phyloP scores from a whole-genome alignment of 2,329 filamentous ascomycete species.

The Aureobasidium sp. region DNA sequence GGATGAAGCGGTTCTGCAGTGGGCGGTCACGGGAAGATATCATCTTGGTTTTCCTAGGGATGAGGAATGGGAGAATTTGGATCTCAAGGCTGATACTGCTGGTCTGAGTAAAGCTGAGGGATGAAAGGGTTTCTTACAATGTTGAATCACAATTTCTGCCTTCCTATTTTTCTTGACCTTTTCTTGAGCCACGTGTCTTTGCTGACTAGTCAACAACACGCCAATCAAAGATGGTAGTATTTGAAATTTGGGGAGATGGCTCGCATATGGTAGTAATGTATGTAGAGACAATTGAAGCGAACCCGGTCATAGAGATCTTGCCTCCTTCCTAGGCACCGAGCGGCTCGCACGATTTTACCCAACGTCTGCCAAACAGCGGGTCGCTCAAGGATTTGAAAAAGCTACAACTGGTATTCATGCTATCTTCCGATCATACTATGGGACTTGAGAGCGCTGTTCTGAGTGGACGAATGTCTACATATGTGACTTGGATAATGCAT shows the following conservation, averaged over 20 bases:
- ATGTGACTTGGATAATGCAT: background rate
- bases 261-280: no score
- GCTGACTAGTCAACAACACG: background rate
- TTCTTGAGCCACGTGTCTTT: background rate
- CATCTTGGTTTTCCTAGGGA: constrained; percentile 38
- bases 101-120: constrained; percentile 15
- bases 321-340: no score
- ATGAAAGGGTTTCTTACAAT: background rate
- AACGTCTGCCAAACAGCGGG: background rate
- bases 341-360: no score
- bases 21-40: constrained; percentile 36
- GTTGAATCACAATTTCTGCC: background rate
- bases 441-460: background rate
- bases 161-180: background rate
- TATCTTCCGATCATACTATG: background rate
- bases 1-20: constrained; percentile 30
- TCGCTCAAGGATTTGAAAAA: background rate
- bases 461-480: background rate
- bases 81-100: constrained; percentile 9
- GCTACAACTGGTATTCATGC: background rate
- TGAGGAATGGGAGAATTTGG: constrained; percentile 34
- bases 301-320: no score
- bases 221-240: background rate
- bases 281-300: no score
- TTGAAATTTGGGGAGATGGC: background rate